These are phyloP conservation scores for Apophysomyces variabilis DNA, from an alignment of 371 early-diverging fungal species.

Conservation along the genomic window DNA sequence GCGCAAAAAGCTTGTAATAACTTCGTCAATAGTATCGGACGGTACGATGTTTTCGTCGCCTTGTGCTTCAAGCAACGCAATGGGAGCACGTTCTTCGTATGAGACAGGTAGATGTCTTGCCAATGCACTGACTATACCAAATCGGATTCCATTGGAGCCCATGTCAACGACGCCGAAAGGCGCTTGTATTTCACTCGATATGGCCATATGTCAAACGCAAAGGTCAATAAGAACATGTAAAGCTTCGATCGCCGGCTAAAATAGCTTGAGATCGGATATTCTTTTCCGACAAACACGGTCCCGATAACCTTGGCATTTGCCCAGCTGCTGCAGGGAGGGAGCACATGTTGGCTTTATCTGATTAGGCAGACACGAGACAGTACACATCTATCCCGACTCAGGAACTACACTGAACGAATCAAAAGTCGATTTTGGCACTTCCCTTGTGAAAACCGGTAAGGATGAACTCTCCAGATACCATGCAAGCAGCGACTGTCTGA, in stretches of 20 bases:
- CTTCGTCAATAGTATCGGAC: conserved; percentile 54
- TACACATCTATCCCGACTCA: too few relatives aligned
- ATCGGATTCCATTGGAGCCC: conserved; percentile 75
- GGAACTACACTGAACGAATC: too few relatives aligned
- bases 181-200: conserved; percentile 24
- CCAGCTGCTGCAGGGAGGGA: too few relatives aligned
- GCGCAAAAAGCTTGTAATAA: conserved; percentile 56
- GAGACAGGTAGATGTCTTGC: conserved; percentile 65
- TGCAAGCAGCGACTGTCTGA: too few relatives aligned
- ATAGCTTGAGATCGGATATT: background rate
- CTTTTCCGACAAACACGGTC: too few relatives aligned
- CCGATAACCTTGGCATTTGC: too few relatives aligned
- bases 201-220: background rate
- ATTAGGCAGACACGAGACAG: too few relatives aligned
- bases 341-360: too few relatives aligned
- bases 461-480: too few relatives aligned
- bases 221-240: background rate
- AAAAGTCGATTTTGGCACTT: too few relatives aligned
- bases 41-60: conserved; percentile 52
- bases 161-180: conserved; percentile 69
- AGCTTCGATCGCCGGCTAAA: background rate
- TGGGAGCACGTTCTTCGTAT: conserved; percentile 68
- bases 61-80: conserved; percentile 63
- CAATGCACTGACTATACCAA: conserved; percentile 61
- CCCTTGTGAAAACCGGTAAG: too few relatives aligned